Evolutionary conservation across 2,329 filamentous ascomycete species (phyloP).

Genomic region (Lecanosticta acicola): DNA sequence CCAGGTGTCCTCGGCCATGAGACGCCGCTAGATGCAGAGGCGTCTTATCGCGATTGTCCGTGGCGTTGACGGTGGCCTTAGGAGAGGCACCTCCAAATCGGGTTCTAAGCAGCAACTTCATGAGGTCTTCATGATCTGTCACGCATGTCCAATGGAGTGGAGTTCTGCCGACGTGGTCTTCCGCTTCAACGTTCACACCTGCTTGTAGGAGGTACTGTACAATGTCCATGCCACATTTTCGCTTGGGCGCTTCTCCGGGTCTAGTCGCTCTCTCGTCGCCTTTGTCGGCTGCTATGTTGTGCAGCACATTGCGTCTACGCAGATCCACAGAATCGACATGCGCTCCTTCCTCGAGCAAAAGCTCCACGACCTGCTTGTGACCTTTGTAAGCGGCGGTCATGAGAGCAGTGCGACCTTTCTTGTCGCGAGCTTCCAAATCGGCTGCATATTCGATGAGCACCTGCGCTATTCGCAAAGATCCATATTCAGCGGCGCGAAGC

Average conservation of each 20-base stretch:
- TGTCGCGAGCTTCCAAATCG: constrained; percentile 33
- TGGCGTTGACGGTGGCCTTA: constrained; percentile 15
- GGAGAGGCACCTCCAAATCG: constrained; percentile 18
- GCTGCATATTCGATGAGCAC: constrained; percentile 18
- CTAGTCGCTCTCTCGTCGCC: constrained; percentile 11
- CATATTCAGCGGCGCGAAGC: constrained; percentile 20
- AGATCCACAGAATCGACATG: constrained; percentile 21
- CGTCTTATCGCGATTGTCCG: constrained; percentile 21
- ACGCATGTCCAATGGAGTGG: constrained; percentile 26
- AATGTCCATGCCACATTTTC: constrained; percentile 18
- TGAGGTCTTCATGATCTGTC: constrained; percentile 22
- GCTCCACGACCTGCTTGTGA: constrained; percentile 35
- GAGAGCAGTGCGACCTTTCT: constrained; percentile 41
- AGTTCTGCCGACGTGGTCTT: constrained; percentile 20
- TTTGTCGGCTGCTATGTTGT: constrained; percentile 42
- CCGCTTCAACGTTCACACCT: constrained; percentile 20
- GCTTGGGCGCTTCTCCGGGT: constrained; percentile 9
- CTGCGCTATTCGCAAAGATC: constrained; percentile 13
- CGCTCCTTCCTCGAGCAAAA: constrained; percentile 32
- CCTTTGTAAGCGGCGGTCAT: constrained; percentile 43
- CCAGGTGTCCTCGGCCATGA: constrained; percentile 33
- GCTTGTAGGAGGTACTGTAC: constrained; percentile 21
- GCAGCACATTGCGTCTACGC: constrained; percentile 29
- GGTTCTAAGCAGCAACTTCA: constrained; percentile 15
- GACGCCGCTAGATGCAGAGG: constrained; percentile 21